These are phyloP conservation scores for Uronychia setigera DNA, from an alignment of 73 alveolate genomes.

Conservation along the genomic window DNA sequence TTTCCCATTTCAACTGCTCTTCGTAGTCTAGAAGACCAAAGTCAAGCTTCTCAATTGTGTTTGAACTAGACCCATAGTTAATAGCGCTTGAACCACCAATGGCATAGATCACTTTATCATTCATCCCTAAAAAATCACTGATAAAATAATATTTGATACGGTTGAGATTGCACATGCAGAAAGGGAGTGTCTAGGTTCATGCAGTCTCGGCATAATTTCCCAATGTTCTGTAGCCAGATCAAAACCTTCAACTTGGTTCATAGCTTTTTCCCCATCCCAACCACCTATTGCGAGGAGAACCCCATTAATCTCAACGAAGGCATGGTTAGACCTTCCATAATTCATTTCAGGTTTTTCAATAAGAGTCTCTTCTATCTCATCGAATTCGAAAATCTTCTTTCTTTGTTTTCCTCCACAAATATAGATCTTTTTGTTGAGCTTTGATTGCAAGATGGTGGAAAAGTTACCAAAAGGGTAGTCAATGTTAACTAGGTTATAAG, in stretches of 20 bases:
- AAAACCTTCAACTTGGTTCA: conserved; percentile 46
- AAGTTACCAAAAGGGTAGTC: conserved; percentile 59
- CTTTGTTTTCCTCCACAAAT: conserved; percentile 63
- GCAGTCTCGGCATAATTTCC: conserved; percentile 39
- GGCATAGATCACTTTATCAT: conserved; percentile 42
- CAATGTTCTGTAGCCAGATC: conserved; percentile 25
- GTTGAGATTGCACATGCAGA: conserved; percentile 38
- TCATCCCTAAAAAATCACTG: no score
- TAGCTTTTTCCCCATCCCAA: conserved; percentile 64
- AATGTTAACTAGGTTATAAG: conserved; percentile 24
- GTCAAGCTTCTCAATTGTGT: conserved; percentile 46
- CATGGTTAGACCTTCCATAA: conserved; percentile 59
- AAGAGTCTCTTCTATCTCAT: conserved; percentile 22
- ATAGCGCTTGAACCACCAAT: conserved; percentile 64
- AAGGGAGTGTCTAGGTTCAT: conserved; percentile 58
- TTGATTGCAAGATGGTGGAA: conserved; percentile 33
- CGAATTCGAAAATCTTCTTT: conserved; percentile 57
- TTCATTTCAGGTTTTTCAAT: conserved; percentile 55
- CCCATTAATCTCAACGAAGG: conserved; percentile 59
- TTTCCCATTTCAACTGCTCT: conserved; percentile 52
- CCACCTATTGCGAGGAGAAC: conserved; percentile 56
- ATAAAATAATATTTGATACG: no score
- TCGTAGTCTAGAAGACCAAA: conserved; percentile 17
- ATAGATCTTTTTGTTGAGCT: conserved; percentile 37
- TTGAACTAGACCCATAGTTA: conserved; percentile 48